These are phyloP conservation scores for Penicillium sp. DNA, from an alignment of 2,329 filamentous ascomycete genomes.

Conservation along the genomic window DNA sequence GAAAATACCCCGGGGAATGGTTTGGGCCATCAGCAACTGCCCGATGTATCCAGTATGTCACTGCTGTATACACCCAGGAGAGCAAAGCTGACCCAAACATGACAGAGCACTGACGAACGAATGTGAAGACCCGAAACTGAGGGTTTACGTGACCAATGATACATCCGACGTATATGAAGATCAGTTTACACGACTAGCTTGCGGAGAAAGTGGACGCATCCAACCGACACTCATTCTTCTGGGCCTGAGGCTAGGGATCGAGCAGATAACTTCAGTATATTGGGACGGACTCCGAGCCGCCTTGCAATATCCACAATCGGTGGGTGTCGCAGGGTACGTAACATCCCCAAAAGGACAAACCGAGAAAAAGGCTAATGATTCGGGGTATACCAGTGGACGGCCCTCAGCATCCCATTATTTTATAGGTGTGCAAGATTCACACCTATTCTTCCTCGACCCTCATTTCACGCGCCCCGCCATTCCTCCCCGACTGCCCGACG, in stretches of 20 bases:
- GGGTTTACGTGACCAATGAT: slow-evolving; percentile 85
- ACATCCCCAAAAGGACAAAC: neutral
- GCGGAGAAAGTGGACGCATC: slow-evolving; percentile 60
- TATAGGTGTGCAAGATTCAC: slow-evolving; percentile 64
- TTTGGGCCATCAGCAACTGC: slow-evolving; percentile 97
- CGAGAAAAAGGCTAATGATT: slow-evolving; percentile 6
- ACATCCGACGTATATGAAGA: slow-evolving; percentile 92
- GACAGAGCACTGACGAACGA: slow-evolving; percentile 67
- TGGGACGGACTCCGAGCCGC: slow-evolving; percentile 86
- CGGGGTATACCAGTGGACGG: slow-evolving; percentile 59
- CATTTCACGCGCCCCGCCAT: slow-evolving; percentile 77
- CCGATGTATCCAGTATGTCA: slow-evolving; percentile 78
- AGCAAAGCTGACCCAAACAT: slow-evolving; percentile 5
- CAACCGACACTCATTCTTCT: slow-evolving; percentile 83
- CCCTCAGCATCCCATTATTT: slow-evolving; percentile 85
- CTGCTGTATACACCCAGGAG: neutral
- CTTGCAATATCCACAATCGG: slow-evolving; percentile 83
- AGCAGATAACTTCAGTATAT: slow-evolving; percentile 90
- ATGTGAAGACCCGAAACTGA: slow-evolving; percentile 57
- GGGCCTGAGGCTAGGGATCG: slow-evolving; percentile 83
- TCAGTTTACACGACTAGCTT: slow-evolving; percentile 72
- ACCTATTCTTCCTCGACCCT: slow-evolving; percentile 92
- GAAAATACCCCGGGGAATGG: slow-evolving; percentile 95
- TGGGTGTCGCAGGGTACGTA: slow-evolving; percentile 84
- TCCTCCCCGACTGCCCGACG: slow-evolving; percentile 51